A percentile compares a stretch with the other conserved stretches of the same genome.
phyloP scores from a whole-genome alignment of 257 asterid species.

The Fraxinus excelsior region DNA sequence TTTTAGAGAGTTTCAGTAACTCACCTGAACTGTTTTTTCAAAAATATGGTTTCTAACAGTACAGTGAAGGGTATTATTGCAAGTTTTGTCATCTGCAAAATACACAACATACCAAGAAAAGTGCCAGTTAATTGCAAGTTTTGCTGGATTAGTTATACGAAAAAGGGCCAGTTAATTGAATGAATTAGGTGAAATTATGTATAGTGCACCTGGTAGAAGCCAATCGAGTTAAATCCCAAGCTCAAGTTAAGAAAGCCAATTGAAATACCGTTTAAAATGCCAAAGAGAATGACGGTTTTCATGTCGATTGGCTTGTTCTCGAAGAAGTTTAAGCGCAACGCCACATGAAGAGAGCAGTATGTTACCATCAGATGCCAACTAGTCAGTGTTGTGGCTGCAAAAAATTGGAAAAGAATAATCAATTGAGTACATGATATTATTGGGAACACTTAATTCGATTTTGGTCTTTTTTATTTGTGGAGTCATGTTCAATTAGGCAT shows the following conservation, averaged over 20 bases:
- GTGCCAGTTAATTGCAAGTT: slow-evolving; percentile 67
- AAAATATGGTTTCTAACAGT: slow-evolving; percentile 70
- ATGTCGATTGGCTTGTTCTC: slow-evolving; percentile 74
- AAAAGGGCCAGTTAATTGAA: not conserved
- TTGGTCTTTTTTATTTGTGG: too few species aligned
- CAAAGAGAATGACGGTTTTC: slow-evolving; percentile 67
- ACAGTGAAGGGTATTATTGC: slow-evolving; percentile 96
- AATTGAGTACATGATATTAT: not conserved
- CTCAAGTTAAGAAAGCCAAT: slow-evolving; percentile 91
- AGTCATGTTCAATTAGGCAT: not conserved
- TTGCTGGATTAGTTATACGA: slow-evolving; percentile 7
- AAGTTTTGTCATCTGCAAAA: slow-evolving; percentile 82
- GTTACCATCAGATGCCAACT: slow-evolving; percentile 98
- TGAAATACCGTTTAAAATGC: slow-evolving; percentile 79
- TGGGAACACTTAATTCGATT: not conserved
- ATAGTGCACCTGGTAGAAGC: slow-evolving; percentile 74
- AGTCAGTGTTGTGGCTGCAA: slow-evolving; percentile 84
- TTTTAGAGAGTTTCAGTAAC: not conserved
- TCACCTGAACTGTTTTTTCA: slow-evolving; percentile 84
- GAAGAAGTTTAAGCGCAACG: slow-evolving; percentile 66
- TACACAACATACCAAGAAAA: not conserved
- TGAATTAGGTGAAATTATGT: not conserved
- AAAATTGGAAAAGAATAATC: not conserved
- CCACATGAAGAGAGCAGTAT: slow-evolving; percentile 81
- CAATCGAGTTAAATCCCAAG: slow-evolving; percentile 88